These are phyloP conservation scores for Scenedesmus sp. DNA, from an alignment of 163 green algal genomes.

Conservation along the genomic window DNA sequence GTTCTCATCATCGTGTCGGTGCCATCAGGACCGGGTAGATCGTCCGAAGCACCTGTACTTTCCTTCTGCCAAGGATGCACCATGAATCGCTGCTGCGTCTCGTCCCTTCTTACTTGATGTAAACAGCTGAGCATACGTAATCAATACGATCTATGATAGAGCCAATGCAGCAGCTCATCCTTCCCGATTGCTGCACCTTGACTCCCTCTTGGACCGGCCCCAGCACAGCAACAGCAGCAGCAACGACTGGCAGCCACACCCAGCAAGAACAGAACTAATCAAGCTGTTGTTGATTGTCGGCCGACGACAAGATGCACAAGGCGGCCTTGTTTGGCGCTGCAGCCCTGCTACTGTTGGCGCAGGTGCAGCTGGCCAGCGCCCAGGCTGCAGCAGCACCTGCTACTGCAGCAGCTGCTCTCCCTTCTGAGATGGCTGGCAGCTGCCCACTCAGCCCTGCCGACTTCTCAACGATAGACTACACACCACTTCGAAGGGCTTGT, in stretches of 20 bases:
- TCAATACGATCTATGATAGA: too few relatives aligned
- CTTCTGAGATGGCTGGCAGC: not conserved
- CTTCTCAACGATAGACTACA: constrained; percentile 1
- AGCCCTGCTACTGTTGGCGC: not conserved
- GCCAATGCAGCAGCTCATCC: too few relatives aligned
- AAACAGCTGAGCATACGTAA: too few relatives aligned
- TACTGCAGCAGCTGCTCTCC: not conserved
- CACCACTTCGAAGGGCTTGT: not conserved
- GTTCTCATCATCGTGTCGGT: not conserved
- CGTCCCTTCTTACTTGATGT: not conserved
- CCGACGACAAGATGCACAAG: not conserved
- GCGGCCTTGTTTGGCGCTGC: not conserved
- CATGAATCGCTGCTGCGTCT: not conserved
- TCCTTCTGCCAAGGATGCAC: not conserved
- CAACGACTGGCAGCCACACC: not conserved
- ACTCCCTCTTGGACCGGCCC: not conserved
- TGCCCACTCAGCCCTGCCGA: constrained; percentile 20
- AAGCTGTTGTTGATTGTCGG: not conserved
- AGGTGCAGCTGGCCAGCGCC: not conserved
- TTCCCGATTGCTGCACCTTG: not conserved
- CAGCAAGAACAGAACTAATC: not conserved
- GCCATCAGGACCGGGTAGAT: not conserved
- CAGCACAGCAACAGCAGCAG: not conserved
- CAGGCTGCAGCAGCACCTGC: not conserved
- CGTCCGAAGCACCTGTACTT: not conserved